phyloP scores from a whole-genome alignment of 140 eudicot species.

The Cichorium intybus region DNA sequence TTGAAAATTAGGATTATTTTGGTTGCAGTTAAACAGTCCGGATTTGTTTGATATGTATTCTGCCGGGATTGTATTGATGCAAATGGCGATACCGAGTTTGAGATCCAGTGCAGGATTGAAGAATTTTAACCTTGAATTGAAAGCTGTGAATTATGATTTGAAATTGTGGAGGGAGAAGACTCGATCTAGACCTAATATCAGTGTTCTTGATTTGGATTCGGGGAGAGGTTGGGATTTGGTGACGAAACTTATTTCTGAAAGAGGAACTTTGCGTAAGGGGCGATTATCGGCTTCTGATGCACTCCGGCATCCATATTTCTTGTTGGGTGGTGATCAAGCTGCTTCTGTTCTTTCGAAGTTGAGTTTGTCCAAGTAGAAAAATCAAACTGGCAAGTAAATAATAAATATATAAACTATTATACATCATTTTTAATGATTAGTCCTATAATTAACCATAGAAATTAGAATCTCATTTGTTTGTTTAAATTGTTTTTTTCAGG shows the following conservation, averaged over 20 bases:
- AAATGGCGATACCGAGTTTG: constrained; percentile 85
- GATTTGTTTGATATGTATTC: constrained; percentile 95
- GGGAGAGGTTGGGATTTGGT: constrained; percentile 99
- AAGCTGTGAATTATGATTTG: constrained; percentile 74
- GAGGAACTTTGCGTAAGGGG: constrained; percentile 69
- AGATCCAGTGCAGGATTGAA: constrained; percentile 81
- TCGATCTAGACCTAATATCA: constrained; percentile 69
- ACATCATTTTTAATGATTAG: too few relatives aligned
- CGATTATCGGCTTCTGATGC: constrained; percentile 95
- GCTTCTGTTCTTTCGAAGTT: constrained; percentile 91
- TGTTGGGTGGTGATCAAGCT: constrained; percentile 95
- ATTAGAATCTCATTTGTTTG: too few relatives aligned
- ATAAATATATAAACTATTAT: too few relatives aligned
- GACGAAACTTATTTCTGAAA: constrained; percentile 84
- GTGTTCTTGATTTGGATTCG: constrained; percentile 82
- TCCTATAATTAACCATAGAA: too few relatives aligned
- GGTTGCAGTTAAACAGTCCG: constrained; percentile 83
- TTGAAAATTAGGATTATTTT: neutral
- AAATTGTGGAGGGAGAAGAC: constrained; percentile 83
- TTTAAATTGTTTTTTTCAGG: constrained; percentile 16
- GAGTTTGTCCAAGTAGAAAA: constrained; percentile 54
- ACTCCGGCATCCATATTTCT: constrained; percentile 92
- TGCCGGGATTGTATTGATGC: constrained; percentile 90
- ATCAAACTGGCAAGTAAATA: constrained; percentile 12
- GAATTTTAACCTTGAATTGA: constrained; percentile 79